Percentiles rank a stretch among this genome's conserved stretches.
phyloP scores from a whole-genome alignment of 192 early-diverging fungal species.

The Kickxella alabastrina region DNA sequence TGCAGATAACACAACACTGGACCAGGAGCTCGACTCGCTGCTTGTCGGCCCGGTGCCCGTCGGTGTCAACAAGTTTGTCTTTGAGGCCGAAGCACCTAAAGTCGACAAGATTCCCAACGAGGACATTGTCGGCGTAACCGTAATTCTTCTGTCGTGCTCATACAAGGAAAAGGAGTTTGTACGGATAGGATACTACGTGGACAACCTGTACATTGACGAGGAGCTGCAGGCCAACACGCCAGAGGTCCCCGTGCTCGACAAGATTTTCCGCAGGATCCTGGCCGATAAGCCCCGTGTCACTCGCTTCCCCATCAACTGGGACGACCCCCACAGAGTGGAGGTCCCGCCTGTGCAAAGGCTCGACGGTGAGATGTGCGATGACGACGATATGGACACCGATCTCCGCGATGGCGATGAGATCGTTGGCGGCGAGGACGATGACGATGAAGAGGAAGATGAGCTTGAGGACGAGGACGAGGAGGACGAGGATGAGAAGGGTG shows the following conservation, averaged over 20 bases:
- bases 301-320: constrained; percentile 74
- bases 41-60: constrained; percentile 95
- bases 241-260: constrained; percentile 62
- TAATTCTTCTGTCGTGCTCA: constrained; percentile 83
- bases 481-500: too few relatives aligned
- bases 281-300: constrained; percentile 95
- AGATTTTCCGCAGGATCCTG: constrained; percentile 80
- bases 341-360: constrained; percentile 18
- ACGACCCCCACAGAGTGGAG: constrained; percentile 40
- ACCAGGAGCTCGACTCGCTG: constrained; percentile 93
- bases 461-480: constrained; percentile 29
- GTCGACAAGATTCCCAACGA: constrained; percentile 68
- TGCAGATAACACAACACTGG: constrained; percentile 69
- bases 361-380: constrained; percentile 14
- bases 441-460: constrained; percentile 11
- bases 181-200: constrained; percentile 96
- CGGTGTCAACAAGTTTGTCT: constrained; percentile 90
- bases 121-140: constrained; percentile 86
- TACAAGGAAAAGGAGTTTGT: constrained; percentile 93
- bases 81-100: constrained; percentile 73
- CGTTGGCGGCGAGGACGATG: constrained; percentile 7
- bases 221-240: constrained; percentile 77
- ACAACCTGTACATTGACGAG: constrained; percentile 91
- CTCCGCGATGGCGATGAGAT: constrained; percentile 8
- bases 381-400: constrained; percentile 27